These are phyloP conservation scores for Dothiorella sarmentorum DNA, from an alignment of 2,329 filamentous ascomycete species.

Conservation along the genomic window DNA sequence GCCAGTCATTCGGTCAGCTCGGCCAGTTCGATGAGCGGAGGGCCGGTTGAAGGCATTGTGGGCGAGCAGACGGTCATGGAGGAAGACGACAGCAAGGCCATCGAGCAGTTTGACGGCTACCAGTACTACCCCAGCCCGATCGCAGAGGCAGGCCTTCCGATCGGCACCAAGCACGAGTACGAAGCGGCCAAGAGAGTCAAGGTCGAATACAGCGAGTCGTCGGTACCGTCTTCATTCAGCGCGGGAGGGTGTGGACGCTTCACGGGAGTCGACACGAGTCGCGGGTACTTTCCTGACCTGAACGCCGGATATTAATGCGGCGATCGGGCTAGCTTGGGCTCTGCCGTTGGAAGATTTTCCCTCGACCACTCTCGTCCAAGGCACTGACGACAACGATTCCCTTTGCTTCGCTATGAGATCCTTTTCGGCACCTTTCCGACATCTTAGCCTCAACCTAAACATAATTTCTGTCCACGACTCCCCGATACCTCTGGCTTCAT, in stretches of 20 bases:
- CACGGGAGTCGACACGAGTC: conserved; percentile 46
- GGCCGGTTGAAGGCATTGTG: conserved; percentile 40
- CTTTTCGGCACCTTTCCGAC: conserved; percentile 1
- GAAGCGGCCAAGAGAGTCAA: conserved; percentile 40
- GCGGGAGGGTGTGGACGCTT: conserved; percentile 42
- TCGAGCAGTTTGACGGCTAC: conserved; percentile 43
- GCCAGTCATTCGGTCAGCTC: conserved; percentile 46
- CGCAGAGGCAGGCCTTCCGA: conserved; percentile 37
- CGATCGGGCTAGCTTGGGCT: conserved; percentile 1
- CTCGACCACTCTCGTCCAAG: neutral
- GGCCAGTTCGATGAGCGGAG: conserved; percentile 40
- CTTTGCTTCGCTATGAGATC: neutral
- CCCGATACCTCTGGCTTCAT: conserved; percentile 12
- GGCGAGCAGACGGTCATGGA: conserved; percentile 41
- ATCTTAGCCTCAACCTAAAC: conserved; percentile 12
- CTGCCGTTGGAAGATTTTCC: neutral
- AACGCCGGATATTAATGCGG: conserved; percentile 36
- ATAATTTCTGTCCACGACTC: conserved; percentile 10
- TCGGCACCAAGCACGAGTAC: conserved; percentile 34
- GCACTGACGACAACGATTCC: neutral
- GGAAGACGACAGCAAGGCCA: conserved; percentile 37
- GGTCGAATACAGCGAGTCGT: conserved; percentile 39
- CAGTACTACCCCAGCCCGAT: conserved; percentile 46
- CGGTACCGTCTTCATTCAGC: conserved; percentile 32
- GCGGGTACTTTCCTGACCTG: conserved; percentile 47